Evolutionary conservation across 2,329 filamentous ascomycete species (phyloP).

Genomic region (Macrophomina tecta): DNA sequence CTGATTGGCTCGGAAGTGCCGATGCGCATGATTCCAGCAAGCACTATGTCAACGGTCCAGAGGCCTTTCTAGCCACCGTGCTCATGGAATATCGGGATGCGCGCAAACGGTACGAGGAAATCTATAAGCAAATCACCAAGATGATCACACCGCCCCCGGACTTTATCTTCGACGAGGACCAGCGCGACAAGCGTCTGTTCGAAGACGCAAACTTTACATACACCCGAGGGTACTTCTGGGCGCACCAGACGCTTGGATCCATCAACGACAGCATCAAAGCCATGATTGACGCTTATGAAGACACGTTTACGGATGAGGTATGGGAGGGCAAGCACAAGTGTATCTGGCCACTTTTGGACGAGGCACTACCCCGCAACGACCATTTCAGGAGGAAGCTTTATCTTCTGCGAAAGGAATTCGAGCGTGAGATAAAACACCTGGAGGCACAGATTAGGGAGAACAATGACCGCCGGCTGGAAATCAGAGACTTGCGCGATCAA

Average conservation of each 20-base stretch:
- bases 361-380: constrained; percentile 52
- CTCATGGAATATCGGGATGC: constrained; percentile 67
- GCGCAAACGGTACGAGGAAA: constrained; percentile 62
- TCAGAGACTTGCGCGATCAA: constrained; percentile 64
- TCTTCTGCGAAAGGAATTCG: constrained; percentile 55
- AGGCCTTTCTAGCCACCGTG: constrained; percentile 66
- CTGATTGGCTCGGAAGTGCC: constrained; percentile 63
- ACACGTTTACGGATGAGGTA: constrained; percentile 64
- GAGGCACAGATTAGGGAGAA: constrained; percentile 57
- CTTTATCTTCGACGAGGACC: constrained; percentile 64
- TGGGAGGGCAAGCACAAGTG: constrained; percentile 63
- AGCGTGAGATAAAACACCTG: constrained; percentile 59
- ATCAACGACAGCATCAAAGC: constrained; percentile 65
- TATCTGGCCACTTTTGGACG: constrained; percentile 61
- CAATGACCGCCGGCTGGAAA: constrained; percentile 61
- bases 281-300: constrained; percentile 63
- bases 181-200: constrained; percentile 65
- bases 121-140: constrained; percentile 63
- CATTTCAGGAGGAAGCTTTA: constrained; percentile 59
- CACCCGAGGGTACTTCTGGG: constrained; percentile 68
- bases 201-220: constrained; percentile 67
- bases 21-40: constrained; percentile 62
- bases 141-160: constrained; percentile 65
- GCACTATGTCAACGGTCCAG: constrained; percentile 65
- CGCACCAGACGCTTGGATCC: constrained; percentile 65